Evolutionary conservation across 257 asterid species (phyloP).

Genomic region (Solanum sitiens): DNA sequence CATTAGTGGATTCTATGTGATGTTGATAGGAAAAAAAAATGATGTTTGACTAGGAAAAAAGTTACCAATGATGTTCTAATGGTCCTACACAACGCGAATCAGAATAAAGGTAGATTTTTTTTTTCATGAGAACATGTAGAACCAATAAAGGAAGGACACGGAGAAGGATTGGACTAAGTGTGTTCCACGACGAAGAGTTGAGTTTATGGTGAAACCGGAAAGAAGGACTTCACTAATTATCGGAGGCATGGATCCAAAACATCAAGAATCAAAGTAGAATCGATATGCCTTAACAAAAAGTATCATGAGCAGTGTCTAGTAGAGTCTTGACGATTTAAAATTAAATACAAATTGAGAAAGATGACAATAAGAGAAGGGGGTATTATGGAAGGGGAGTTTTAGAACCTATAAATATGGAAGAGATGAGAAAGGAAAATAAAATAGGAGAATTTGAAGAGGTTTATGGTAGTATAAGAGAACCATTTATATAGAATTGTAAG

Average conservation of each 20-base stretch:
- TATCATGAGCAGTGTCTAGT: neutral
- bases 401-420: neutral
- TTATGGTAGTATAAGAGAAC: neutral
- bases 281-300: neutral
- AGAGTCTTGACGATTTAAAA: neutral
- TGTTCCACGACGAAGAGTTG: constrained; percentile 33
- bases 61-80: neutral
- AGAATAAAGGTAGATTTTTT: neutral
- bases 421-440: neutral
- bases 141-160: constrained; percentile 35
- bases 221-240: constrained; percentile 25
- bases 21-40: neutral
- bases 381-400: neutral
- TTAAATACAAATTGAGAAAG: neutral
- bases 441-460: neutral
- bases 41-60: neutral
- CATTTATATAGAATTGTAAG: neutral
- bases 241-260: constrained; percentile 12
- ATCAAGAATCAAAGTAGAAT: neutral
- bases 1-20: neutral
- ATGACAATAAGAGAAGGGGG: neutral
- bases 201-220: constrained; percentile 20
- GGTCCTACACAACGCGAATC: neutral
- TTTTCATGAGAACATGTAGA: constrained; percentile 25
- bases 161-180: constrained; percentile 37